These are phyloP conservation scores for Hypoxylon sp. DNA, from an alignment of 2,329 filamentous ascomycete genomes.

Conservation along the genomic window DNA sequence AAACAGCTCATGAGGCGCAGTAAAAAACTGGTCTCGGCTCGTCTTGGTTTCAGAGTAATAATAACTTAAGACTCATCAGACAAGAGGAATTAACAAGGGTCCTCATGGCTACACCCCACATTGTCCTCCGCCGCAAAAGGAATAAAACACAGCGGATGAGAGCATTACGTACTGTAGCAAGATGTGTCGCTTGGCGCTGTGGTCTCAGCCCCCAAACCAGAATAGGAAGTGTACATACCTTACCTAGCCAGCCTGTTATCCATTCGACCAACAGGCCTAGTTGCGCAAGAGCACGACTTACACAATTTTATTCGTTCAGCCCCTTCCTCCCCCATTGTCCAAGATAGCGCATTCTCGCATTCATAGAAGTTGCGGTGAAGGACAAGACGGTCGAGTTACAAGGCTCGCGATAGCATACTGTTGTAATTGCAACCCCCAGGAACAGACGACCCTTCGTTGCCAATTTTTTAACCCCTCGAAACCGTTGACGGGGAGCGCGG, in stretches of 20 bases:
- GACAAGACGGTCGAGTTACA: constrained; percentile 24
- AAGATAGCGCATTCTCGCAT: constrained; percentile 30
- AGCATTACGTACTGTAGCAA: constrained; percentile 21
- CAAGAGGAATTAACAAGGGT: constrained; percentile 31
- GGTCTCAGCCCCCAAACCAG: constrained; percentile 33
- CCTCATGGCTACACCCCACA: constrained; percentile 38
- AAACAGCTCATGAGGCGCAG: constrained; percentile 36
- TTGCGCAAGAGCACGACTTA: constrained; percentile 41
- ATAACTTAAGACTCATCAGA: constrained; percentile 25
- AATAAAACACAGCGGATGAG: constrained; percentile 13
- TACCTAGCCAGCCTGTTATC: constrained; percentile 26
- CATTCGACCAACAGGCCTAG: constrained; percentile 24
- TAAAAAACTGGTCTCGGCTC: constrained; percentile 5
- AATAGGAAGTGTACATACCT: constrained; percentile 27
- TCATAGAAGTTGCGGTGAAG: constrained; percentile 44
- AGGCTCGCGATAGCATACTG: constrained; percentile 40
- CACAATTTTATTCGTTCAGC: constrained; percentile 25
- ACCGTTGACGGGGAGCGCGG: constrained; percentile 31
- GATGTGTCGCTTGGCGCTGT: constrained; percentile 33
- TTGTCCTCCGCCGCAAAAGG: constrained; percentile 36
- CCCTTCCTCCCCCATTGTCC: constrained; percentile 6
- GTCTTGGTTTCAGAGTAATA: constrained; percentile 40
- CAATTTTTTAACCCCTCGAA: constrained; percentile 11
- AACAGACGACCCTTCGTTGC: constrained; percentile 17
- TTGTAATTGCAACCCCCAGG: constrained; percentile 42